phyloP scores from a whole-genome alignment of 352 stramenopile species.

The Globisporangium nodosum region DNA sequence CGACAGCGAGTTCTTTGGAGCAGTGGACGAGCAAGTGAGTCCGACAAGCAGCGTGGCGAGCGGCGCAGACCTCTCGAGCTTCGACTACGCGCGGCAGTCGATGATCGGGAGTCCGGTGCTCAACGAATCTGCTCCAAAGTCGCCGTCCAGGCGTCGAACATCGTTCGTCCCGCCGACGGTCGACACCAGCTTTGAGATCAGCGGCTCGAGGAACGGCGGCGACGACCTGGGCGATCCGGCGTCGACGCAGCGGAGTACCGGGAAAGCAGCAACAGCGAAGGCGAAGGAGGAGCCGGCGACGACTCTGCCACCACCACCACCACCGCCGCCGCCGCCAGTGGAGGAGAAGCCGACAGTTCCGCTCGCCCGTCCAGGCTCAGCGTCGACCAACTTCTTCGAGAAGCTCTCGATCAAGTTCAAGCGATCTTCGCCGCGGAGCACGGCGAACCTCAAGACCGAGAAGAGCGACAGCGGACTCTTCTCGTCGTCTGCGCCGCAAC shows the following conservation, averaged over 20 bases:
- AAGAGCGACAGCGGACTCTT: slow-evolving; percentile 3
- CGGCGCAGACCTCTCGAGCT: slow-evolving; percentile 48
- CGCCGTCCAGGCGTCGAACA: slow-evolving; percentile 1
- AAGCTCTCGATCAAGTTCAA: slow-evolving; percentile 84
- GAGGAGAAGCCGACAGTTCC: slow-evolving; percentile 26
- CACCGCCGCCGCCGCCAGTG: slow-evolving; percentile 17
- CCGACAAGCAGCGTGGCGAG: slow-evolving; percentile 36
- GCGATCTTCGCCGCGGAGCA: slow-evolving; percentile 41
- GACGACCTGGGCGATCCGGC: background rate
- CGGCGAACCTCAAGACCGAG: background rate
- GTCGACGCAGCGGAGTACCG: background rate
- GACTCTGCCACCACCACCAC: slow-evolving; percentile 12
- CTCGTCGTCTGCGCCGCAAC: slow-evolving; percentile 1
- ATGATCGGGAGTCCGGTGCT: slow-evolving; percentile 14
- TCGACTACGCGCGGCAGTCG: slow-evolving; percentile 37
- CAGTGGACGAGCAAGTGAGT: slow-evolving; percentile 15
- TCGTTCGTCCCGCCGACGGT: slow-evolving; percentile 1
- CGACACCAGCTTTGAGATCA: slow-evolving; percentile 5
- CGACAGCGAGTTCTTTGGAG: slow-evolving; percentile 3
- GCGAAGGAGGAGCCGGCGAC: slow-evolving; percentile 1
- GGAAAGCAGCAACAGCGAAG: background rate
- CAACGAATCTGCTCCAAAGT: slow-evolving; percentile 1
- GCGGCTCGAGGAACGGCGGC: background rate
- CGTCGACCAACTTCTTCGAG: slow-evolving; percentile 77
- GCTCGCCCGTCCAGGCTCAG: slow-evolving; percentile 19